These are phyloP conservation scores for Paraglomus brasilianum DNA, from an alignment of 192 early-diverging fungal species.

Conservation along the genomic window DNA sequence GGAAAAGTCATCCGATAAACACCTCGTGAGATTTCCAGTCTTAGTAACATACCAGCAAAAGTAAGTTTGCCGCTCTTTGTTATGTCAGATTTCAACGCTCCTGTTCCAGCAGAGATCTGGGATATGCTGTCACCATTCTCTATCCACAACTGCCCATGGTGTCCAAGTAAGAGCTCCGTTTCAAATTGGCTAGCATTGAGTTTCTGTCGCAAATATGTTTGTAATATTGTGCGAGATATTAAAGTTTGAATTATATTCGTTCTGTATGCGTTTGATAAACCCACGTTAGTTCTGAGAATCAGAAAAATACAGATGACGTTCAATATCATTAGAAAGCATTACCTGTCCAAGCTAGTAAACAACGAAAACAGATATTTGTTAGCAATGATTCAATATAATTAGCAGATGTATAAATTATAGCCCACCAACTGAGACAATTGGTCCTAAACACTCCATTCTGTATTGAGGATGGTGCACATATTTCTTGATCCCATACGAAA, in stretches of 20 bases:
- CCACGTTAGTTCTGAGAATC: too few species aligned
- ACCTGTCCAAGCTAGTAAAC: constrained; percentile 29
- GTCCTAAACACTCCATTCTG: constrained; percentile 85
- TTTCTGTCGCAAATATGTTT: constrained; percentile 42
- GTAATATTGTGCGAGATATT: constrained; percentile 53
- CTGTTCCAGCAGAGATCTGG: constrained; percentile 91
- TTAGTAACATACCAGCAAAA: constrained; percentile 59
- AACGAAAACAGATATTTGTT: too few species aligned
- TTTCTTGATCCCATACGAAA: constrained; percentile 62
- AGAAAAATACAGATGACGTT: too few species aligned
- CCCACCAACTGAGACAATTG: constrained; percentile 86
- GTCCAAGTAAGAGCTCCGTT: constrained; percentile 34
- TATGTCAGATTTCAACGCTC: constrained; percentile 85
- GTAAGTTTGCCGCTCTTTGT: constrained; percentile 87
- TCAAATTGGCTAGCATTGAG: constrained; percentile 31
- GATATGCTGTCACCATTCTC: constrained; percentile 91
- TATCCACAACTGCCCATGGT: constrained; percentile 66
- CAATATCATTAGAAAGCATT: too few species aligned
- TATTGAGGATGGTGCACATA: constrained; percentile 49
- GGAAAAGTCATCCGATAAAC: constrained; percentile 19
- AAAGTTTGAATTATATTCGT: constrained; percentile 91
- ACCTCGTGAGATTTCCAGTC: neutral
- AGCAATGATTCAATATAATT: neutral
- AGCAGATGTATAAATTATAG: neutral
- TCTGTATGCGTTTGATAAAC: constrained; percentile 51